phyloP scores from a whole-genome alignment of 2,329 filamentous ascomycete genomes.

The Aspergillus jensenii region DNA sequence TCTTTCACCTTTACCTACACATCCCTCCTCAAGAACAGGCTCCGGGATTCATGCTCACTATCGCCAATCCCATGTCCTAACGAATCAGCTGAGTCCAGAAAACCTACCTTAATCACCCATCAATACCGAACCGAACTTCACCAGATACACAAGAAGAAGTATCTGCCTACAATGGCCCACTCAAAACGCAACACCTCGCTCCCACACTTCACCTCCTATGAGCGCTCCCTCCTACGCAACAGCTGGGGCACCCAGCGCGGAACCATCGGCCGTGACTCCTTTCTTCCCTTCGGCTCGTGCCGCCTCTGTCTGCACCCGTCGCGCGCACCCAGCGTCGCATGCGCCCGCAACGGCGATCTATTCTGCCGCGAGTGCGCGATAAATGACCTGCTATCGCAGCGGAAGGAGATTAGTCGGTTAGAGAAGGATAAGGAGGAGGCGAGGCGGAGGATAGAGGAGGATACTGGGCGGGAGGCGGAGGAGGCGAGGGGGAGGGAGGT shows the following conservation, averaged over 20 bases:
- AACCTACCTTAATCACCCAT: too few relatives aligned
- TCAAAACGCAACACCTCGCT: slow-evolving; percentile 86
- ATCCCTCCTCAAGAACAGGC: too few relatives aligned
- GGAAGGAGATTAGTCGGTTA: slow-evolving; percentile 83
- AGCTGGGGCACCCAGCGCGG: slow-evolving; percentile 80
- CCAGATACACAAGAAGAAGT: background rate
- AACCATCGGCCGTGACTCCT: slow-evolving; percentile 85
- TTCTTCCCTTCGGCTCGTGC: slow-evolving; percentile 87
- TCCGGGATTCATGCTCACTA: background rate
- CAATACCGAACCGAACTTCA: background rate
- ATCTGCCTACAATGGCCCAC: slow-evolving; percentile 38
- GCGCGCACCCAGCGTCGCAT: slow-evolving; percentile 81
- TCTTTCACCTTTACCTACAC: background rate
- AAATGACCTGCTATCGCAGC: slow-evolving; percentile 84
- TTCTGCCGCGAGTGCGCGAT: slow-evolving; percentile 96
- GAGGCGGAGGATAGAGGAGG: slow-evolving; percentile 62
- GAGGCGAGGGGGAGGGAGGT: slow-evolving; percentile 71
- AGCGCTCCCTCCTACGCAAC: slow-evolving; percentile 76
- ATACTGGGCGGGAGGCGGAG: slow-evolving; percentile 60
- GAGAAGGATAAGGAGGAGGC: slow-evolving; percentile 66
- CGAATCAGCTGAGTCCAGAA: background rate
- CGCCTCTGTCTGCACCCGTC: slow-evolving; percentile 81
- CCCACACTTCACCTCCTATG: slow-evolving; percentile 90
- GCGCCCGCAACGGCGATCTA: slow-evolving; percentile 73
- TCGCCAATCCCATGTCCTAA: background rate